Base-by-base conservation (phyloP, 2,329 filamentous ascomycete species). In the Neoarthrinium moseri region DNA sequence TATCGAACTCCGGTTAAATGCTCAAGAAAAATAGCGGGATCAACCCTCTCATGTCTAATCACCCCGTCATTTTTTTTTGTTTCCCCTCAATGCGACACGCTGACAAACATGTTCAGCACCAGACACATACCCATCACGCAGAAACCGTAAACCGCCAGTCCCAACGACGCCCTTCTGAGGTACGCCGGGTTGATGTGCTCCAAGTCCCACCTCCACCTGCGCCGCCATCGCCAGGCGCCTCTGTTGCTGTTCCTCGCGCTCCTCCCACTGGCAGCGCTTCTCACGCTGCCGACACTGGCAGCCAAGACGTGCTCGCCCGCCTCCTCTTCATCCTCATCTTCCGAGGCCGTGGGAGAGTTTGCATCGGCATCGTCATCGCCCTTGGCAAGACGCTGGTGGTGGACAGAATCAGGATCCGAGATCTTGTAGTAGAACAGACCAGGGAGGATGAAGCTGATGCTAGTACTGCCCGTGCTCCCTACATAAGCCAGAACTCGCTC, bases 371-470 rank as follows among this genome's bases (percentile, higher is more conserved):
- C 89, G 57, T 97, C 94, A 54, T 96, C 90, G 59, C 94, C 91
- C 65, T 97, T 97, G 51, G 90, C 74, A 8, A 97, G 73, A 12
- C 87, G 82, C 63, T 96, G 92, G 57, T 96, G 91, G 51, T 92
- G 83, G 22, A 85, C 79, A 35, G 89, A 92, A 45, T 96, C 87
- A 0, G 94, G 94, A 20, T 89, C 84, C 11, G 90, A 95, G 49
- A 99, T 97, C 69, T 97, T 97, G 72, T 97, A 99, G 68, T 97
- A 99, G 67, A 99, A 99, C 4, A 99, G 70, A 0, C 94, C 94
- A 0, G 94, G 94, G 1, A 99, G 77, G 54, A 99, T 97, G 64
- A 99, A 99, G 51, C 89, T 95, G 58, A 99, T 99, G 50, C 89
- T 90, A 0, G 94, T 99, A 42, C 87, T 92, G 43, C 94, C 94